A percentile compares a stretch with the other conserved stretches of the same genome.
Evolutionary conservation across 257 asterid species (phyloP).

Genomic region (Capsicum rhomboideum): DNA sequence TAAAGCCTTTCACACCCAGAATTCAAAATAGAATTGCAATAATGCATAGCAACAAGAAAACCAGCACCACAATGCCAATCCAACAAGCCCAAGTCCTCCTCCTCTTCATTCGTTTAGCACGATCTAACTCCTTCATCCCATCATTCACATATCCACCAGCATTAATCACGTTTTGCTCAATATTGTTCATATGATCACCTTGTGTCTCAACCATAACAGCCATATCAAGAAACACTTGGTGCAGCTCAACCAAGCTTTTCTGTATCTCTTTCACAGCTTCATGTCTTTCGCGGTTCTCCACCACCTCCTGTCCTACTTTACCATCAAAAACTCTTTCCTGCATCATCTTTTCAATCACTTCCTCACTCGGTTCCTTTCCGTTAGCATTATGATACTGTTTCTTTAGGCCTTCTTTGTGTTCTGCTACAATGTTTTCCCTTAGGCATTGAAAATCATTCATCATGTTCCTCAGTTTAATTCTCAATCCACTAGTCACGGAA

Average conservation of each 20-base stretch:
- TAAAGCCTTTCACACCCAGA: background rate
- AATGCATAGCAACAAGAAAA: conserved; percentile 51
- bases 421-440: conserved; percentile 44
- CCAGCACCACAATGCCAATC: conserved; percentile 43
- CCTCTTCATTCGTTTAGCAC: conserved; percentile 44
- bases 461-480: conserved; percentile 48
- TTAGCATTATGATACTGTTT: conserved; percentile 30
- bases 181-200: conserved; percentile 65
- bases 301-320: conserved; percentile 29
- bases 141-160: conserved; percentile 33
- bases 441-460: conserved; percentile 64
- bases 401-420: conserved; percentile 55
- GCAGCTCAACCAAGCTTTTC: conserved; percentile 59
- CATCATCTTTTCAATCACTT: conserved; percentile 42
- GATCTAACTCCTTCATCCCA: conserved; percentile 53
- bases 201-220: conserved; percentile 79
- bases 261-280: conserved; percentile 64
- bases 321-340: conserved; percentile 21
- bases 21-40: conserved; percentile 47
- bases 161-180: conserved; percentile 58
- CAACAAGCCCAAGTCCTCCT: conserved; percentile 48
- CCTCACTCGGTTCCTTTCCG: conserved; percentile 51
- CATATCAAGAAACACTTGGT: conserved; percentile 83
- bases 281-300: conserved; percentile 44
- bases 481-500: conserved; percentile 57